Percentiles rank a stretch among this genome's conserved stretches.
Evolutionary conservation across 2,329 filamentous ascomycete species (phyloP).

Genomic region (Trichoderma oligosporum): DNA sequence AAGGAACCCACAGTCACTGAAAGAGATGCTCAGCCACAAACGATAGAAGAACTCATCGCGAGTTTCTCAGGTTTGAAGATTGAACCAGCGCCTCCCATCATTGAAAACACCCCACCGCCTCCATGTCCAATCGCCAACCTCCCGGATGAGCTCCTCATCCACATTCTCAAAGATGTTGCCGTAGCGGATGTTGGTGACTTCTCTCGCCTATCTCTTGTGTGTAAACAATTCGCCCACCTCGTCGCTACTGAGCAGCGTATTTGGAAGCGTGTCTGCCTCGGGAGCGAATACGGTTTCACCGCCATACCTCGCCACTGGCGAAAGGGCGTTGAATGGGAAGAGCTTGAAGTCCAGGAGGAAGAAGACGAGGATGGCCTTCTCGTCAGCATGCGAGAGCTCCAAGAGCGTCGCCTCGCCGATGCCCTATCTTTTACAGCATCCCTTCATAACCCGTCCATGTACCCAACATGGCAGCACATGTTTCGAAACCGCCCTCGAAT

Average conservation of each 20-base stretch:
- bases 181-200: conserved; percentile 73
- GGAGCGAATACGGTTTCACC: conserved; percentile 69
- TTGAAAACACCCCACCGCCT: conserved; percentile 67
- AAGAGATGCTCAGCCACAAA: conserved; percentile 39
- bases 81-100: conserved; percentile 59
- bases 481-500: conserved; percentile 80
- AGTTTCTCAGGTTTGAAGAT: conserved; percentile 72
- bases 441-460: conserved; percentile 45
- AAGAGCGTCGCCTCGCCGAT: conserved; percentile 32
- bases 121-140: conserved; percentile 76
- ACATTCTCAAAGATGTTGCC: conserved; percentile 72
- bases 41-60: conserved; percentile 66
- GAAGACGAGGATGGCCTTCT: conserved; percentile 32
- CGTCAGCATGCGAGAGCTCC: conserved; percentile 38
- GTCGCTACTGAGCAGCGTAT: conserved; percentile 79
- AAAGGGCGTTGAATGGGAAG: conserved; percentile 55
- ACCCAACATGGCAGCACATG: conserved; percentile 60
- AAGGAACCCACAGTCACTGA: conserved; percentile 47
- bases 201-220: conserved; percentile 71
- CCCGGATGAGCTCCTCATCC: conserved; percentile 79
- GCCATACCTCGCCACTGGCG: conserved; percentile 80
- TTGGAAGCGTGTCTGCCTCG: conserved; percentile 75
- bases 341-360: conserved; percentile 35
- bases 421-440: conserved; percentile 37
- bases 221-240: conserved; percentile 81